Base-by-base conservation (phyloP, 1,139 yeast species). In the Geotrichum aggregatum region DNA sequence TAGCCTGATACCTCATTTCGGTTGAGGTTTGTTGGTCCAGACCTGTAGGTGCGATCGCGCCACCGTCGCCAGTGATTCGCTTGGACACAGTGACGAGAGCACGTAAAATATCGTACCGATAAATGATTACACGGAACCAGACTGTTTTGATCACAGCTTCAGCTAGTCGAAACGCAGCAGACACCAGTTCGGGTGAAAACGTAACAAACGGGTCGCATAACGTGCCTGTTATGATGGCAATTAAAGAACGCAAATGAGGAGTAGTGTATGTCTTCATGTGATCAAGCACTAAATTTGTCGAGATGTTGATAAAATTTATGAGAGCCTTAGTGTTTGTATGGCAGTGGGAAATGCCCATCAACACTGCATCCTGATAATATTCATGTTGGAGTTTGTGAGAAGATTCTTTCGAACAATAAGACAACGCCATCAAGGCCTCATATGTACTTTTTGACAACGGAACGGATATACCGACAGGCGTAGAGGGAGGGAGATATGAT, bases 401-500 rank as follows among this genome's bases (percentile, higher is more conserved):
- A 2, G 30, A 13, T 11, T 3, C 33, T 13, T n/a, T 28, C 3
- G 44, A 40, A 28, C 36, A 33, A 19, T 62, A 11, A 60, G 59
- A 44, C 55, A 64, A 21, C 58, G 56, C 26, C 14, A 61, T 56
- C 35, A 64, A 30, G 0, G 59, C 57, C 8, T 63, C 60, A 38
- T 63, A 64, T 1, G 66, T 54, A 3, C 35, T 42, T 2, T 43
- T 31, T 24, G 62, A 44, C 3, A 66, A 58, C 21, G 59, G 44
- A 6, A 51, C 40, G 0, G 69, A 60, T 19, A 60, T 49, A 0
- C 56, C 58, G 0, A 63, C 61, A 0, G 75, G 73, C 0, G 78
- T 75, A n/a, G 71, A 58, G 10, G 74, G 73, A 0, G 84, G 83
- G 19, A 78, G 61, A 55, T 74, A 78, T 3, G 75, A 61, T 21